Evolutionary conservation across 805 yeast genomes (phyloP), one percentile per base, ranked within the genome.

Genomic region (Soucietia sequanensis): DNA sequence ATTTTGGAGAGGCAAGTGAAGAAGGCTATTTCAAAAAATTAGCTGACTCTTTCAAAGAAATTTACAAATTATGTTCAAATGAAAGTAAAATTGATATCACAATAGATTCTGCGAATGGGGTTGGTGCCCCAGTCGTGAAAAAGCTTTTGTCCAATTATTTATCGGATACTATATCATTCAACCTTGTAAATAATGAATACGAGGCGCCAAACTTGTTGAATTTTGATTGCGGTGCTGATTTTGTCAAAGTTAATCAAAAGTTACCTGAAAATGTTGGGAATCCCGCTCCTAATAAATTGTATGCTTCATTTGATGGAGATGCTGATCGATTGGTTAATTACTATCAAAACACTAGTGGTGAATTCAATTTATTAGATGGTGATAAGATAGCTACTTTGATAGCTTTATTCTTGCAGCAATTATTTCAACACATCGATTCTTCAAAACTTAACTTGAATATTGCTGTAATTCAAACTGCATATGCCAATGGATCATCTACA

Each of bases 381-480:
- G 99, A 93, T 61, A 89, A 87, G 60, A 85, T 91, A 42, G 83
- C 97, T 2, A 83, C 96, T 0, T 65, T 93, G 39, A 75, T 87
- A 35, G 95, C 96, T 1, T 67, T 72, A 29, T 81, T 76, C 50
- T 76, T 87, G 48, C 70, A 65, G 40, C 68, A 78, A 35, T 60
- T 75, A 11, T 63, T 65, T 17, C 55, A 81, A 30, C 56, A 80
- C 15, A 51, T 62, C n/a, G 60, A 74, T 31, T 62, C 78, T 6
- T 39, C 72, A 10, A 58, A 67, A 17, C 65, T 84, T 38, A 37
- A 51, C 5, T 58, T 72, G 36, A 51, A 60, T n/a, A 48, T 74
- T 33, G 99, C 97, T 6, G 93, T 90, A 4, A 89, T 93, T 21
- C 99, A 93, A 65, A 93, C 99, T 1, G 99, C 99, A 0, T 93